Conservation (phyloP, 805 yeast species). For the Candida ficus region DNA sequence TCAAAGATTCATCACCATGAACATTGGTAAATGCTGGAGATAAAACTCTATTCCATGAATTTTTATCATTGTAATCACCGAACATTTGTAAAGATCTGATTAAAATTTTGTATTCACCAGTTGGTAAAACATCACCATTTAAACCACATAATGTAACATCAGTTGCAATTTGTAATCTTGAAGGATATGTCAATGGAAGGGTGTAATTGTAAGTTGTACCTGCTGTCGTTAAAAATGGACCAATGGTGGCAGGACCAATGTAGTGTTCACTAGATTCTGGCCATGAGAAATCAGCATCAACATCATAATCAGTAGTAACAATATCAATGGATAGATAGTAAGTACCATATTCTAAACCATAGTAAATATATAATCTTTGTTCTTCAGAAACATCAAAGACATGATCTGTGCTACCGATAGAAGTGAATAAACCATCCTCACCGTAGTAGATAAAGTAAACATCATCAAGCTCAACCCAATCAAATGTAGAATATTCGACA, state of each 20-base stretch:
- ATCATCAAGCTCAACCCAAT: too few species aligned
- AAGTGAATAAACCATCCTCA: too few species aligned
- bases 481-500: too few species aligned
- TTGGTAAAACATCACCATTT: not conserved
- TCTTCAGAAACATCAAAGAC: too few species aligned
- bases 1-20: not conserved
- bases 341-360: constrained; percentile 8
- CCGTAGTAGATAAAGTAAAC: not conserved
- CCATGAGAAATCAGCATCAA: not conserved
- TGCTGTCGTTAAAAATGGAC: constrained; percentile 1
- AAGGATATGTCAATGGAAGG: constrained; percentile 5
- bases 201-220: too few species aligned
- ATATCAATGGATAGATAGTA: constrained; percentile 10
- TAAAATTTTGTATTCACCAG: constrained; percentile 10
- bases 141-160: constrained; percentile 9
- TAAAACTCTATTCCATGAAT: too few species aligned
- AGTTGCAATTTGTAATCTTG: constrained; percentile 5
- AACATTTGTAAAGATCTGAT: constrained; percentile 10
- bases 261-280: constrained; percentile 8
- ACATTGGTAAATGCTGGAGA: too few species aligned
- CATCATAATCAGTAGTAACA: constrained; percentile 12
- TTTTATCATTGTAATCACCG: constrained; percentile 11
- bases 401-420: not conserved
- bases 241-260: not conserved
- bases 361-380: not conserved